Conservation (phyloP, 1,139 yeast genomes). For the Blastobotrys serpentis region DNA sequence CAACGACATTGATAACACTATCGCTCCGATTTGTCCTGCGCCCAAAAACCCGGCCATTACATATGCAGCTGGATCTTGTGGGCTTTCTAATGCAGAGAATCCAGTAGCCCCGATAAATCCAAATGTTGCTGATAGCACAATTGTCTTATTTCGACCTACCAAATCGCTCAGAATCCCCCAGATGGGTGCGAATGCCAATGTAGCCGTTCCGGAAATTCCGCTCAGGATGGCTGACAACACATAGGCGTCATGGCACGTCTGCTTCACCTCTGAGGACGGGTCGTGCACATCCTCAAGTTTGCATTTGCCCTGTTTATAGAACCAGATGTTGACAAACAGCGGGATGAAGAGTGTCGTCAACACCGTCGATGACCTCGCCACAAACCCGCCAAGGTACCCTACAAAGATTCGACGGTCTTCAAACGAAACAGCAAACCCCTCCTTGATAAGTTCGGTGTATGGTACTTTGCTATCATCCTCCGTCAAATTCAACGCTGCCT, state of each 20-base stretch:
- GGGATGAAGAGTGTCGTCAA: slow-evolving; percentile 64
- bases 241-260: slow-evolving; percentile 60
- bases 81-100: slow-evolving; percentile 37
- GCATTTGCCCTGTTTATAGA: slow-evolving; percentile 34
- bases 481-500: slow-evolving; percentile 32
- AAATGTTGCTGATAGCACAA: slow-evolving; percentile 40
- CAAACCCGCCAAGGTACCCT: slow-evolving; percentile 62
- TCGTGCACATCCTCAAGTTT: slow-evolving; percentile 14
- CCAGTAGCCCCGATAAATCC: slow-evolving; percentile 44
- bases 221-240: slow-evolving; percentile 64
- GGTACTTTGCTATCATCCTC: slow-evolving; percentile 19
- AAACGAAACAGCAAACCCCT: slow-evolving; percentile 47
- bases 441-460: slow-evolving; percentile 44
- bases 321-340: slow-evolving; percentile 58
- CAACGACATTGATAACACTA: slow-evolving; percentile 51
- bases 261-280: slow-evolving; percentile 26
- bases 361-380: slow-evolving; percentile 64
- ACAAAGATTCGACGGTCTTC: slow-evolving; percentile 42
- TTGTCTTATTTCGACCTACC: slow-evolving; percentile 45
- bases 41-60: slow-evolving; percentile 48
- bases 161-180: slow-evolving; percentile 60
- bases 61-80: slow-evolving; percentile 38
- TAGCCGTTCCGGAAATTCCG: slow-evolving; percentile 61
- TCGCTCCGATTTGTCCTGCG: slow-evolving; percentile 55
- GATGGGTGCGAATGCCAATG: slow-evolving; percentile 59